Conservation (phyloP, 768 basidiomycete species). For the Termitomyces sp. region DNA sequence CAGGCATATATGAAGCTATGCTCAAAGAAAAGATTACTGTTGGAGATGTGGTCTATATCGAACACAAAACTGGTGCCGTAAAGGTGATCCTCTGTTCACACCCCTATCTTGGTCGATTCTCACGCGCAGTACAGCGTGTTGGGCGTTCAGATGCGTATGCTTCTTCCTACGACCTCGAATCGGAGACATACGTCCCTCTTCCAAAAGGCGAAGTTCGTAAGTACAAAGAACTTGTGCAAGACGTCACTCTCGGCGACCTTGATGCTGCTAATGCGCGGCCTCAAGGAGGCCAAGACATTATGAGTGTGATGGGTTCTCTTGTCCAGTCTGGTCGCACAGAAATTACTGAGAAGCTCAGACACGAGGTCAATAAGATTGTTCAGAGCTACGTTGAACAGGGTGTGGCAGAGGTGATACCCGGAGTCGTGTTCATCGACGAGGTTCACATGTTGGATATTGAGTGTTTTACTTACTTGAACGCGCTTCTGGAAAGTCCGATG, state of each 20-base stretch:
- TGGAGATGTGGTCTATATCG: conserved; percentile 95
- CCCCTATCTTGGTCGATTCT: not conserved
- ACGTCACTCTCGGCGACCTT: conserved; percentile 66
- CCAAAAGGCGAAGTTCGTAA: conserved; percentile 36
- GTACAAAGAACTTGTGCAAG: conserved; percentile 17
- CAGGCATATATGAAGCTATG: conserved; percentile 93
- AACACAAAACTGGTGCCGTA: conserved; percentile 89
- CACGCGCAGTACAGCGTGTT: conserved; percentile 55
- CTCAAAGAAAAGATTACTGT: conserved; percentile 95
- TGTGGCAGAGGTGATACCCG: conserved; percentile 94
- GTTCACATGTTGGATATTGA: conserved; percentile 99
- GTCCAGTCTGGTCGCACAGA: conserved; percentile 95
- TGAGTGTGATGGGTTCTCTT: conserved; percentile 87
- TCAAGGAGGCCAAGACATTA: conserved; percentile 97
- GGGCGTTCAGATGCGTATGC: conserved; percentile 97
- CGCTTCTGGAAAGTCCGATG: conserved; percentile 90
- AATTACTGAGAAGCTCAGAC: conserved; percentile 91
- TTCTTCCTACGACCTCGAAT: conserved; percentile 94
- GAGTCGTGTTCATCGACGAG: conserved; percentile 94
- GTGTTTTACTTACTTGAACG: conserved; percentile 97
- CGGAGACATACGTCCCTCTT: conserved; percentile 95
- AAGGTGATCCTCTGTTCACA: conserved; percentile 44
- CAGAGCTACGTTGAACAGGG: conserved; percentile 97
- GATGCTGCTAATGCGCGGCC: conserved; percentile 88
- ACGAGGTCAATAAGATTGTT: conserved; percentile 96